These are phyloP conservation scores for Coemansia aciculifera DNA, from an alignment of 192 early-diverging fungal genomes.

Conservation along the genomic window DNA sequence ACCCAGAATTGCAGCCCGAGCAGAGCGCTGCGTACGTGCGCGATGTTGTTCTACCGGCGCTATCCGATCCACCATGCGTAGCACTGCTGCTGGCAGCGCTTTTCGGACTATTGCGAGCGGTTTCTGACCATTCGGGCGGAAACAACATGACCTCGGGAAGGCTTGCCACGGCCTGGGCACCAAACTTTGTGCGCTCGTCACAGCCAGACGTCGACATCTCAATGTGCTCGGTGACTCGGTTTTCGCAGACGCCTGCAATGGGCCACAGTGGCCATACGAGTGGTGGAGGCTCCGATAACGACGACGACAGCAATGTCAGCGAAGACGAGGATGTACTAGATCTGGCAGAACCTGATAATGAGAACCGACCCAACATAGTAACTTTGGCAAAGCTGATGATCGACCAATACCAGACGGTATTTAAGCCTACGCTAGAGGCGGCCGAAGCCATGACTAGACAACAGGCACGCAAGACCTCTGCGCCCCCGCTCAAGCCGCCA, in stretches of 20 bases:
- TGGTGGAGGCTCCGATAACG: neutral
- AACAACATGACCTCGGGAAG: conserved; percentile 88
- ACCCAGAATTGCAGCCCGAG: conserved; percentile 32
- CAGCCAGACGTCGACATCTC: conserved; percentile 53
- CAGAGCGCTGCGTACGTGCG: conserved; percentile 36
- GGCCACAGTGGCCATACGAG: neutral
- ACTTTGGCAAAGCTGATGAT: conserved; percentile 50
- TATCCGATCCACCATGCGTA: conserved; percentile 56
- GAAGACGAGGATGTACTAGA: conserved; percentile 35
- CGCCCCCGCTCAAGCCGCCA: conserved; percentile 41
- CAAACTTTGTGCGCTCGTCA: conserved; percentile 73
- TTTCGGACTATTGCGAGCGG: conserved; percentile 69
- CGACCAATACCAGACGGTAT: conserved; percentile 52
- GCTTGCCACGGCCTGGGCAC: conserved; percentile 82
- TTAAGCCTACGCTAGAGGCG: conserved; percentile 51
- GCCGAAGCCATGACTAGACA: conserved; percentile 42
- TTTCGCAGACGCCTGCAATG: conserved; percentile 14
- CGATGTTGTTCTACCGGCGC: conserved; percentile 48
- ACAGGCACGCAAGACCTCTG: conserved; percentile 9
- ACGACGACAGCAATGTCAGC: conserved; percentile 17
- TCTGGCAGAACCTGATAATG: conserved; percentile 18
- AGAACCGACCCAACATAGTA: conserved; percentile 50
- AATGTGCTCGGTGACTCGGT: conserved; percentile 55
- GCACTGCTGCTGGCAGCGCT: conserved; percentile 61
- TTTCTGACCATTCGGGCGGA: conserved; percentile 62